phyloP scores from a whole-genome alignment of 805 yeast species.

The Candida cerambycidarum region DNA sequence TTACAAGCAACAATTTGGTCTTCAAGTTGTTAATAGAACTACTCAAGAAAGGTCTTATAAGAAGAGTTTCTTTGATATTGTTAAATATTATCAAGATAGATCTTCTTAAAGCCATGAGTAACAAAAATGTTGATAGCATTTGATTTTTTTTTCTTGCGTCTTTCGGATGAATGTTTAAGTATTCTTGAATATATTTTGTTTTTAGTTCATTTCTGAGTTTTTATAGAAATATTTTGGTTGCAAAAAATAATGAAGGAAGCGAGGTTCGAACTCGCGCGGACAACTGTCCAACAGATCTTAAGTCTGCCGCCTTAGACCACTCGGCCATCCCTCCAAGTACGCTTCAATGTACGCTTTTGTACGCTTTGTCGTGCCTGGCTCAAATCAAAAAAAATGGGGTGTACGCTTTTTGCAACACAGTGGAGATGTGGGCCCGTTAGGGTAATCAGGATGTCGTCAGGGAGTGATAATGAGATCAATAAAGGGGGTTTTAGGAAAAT shows the following conservation, averaged over 20 bases:
- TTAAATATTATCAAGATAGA: constrained; percentile 16
- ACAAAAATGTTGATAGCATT: neutral
- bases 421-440: too few relatives aligned
- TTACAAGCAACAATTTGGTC: constrained; percentile 21
- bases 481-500: too few relatives aligned
- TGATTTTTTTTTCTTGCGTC: neutral
- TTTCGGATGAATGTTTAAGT: too few relatives aligned
- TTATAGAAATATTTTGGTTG: too few relatives aligned
- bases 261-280: constrained; percentile 52
- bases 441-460: too few relatives aligned
- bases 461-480: too few relatives aligned
- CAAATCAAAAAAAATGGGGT: neutral
- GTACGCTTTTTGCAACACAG: too few relatives aligned
- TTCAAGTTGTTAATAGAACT: constrained; percentile 27
- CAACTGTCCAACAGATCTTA: constrained; percentile 45
- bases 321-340: constrained; percentile 45
- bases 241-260: constrained; percentile 39
- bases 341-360: neutral
- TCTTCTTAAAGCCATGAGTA: too few relatives aligned
- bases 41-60: constrained; percentile 25
- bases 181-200: too few relatives aligned
- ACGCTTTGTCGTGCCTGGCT: neutral
- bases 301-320: constrained; percentile 51
- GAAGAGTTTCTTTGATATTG: constrained; percentile 20
- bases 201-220: too few relatives aligned